Evolutionary conservation across 139 green algal species (phyloP).

Genomic region (Desmodesmus armatus): DNA sequence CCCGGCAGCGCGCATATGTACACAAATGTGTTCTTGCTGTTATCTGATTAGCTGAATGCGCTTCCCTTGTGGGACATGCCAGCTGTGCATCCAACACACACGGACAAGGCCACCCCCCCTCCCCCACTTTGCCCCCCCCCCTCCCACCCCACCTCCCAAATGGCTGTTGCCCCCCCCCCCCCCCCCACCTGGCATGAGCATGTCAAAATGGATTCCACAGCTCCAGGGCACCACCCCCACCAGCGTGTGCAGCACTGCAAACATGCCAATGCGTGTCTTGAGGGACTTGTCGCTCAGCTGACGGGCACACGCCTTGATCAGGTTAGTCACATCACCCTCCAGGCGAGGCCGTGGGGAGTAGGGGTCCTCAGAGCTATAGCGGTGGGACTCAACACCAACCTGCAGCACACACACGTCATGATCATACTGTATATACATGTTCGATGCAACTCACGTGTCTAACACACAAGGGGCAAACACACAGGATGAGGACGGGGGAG

Average conservation of each 20-base stretch:
- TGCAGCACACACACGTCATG: too few species aligned
- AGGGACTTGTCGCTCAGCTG: slow-evolving; percentile 83
- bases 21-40: too few species aligned
- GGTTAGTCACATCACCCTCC: slow-evolving; percentile 59
- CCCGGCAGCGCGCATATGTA: too few species aligned
- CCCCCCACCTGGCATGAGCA: slow-evolving; percentile 76
- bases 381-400: slow-evolving; percentile 25
- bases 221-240: slow-evolving; percentile 68
- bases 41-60: too few species aligned
- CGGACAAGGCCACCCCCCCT: background rate
- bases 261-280: slow-evolving; percentile 79
- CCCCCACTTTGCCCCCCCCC: too few species aligned
- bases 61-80: too few species aligned
- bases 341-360: slow-evolving; percentile 33
- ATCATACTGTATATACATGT: too few species aligned
- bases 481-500: too few species aligned
- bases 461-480: too few species aligned
- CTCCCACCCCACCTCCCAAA: too few species aligned
- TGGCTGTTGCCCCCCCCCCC: too few species aligned
- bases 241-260: slow-evolving; percentile 84
- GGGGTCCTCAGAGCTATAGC: slow-evolving; percentile 39
- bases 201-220: slow-evolving; percentile 61
- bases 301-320: slow-evolving; percentile 66
- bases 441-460: too few species aligned
- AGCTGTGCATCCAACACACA: background rate